phyloP scores from a whole-genome alignment of 345 rosid species.

The Hypericum perforatum region DNA sequence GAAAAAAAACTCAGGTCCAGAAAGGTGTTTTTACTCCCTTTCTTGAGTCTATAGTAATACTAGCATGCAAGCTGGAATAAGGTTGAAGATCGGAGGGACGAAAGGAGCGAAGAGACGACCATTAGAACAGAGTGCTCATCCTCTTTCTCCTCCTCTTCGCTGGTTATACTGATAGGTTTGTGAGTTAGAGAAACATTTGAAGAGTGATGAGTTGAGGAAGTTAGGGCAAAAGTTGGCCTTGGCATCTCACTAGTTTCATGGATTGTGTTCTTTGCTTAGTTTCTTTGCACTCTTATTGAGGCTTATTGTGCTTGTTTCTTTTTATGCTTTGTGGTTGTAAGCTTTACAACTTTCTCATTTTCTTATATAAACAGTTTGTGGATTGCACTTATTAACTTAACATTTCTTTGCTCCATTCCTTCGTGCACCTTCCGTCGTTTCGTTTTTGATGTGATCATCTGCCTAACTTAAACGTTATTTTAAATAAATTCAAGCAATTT shows the following conservation, averaged over 20 bases:
- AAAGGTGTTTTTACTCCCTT: conserved; percentile 24
- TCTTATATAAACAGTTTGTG: conserved; percentile 24
- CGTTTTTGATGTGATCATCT: too few relatives aligned
- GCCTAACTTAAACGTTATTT: too few relatives aligned
- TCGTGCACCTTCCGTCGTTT: too few relatives aligned
- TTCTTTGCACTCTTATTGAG: conserved; percentile 9
- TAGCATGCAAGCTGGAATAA: conserved; percentile 22
- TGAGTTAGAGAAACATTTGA: conserved; percentile 10
- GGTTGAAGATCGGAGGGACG: conserved; percentile 32
- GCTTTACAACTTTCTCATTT: conserved; percentile 28
- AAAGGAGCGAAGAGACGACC: conserved; percentile 85
- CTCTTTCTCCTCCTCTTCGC: conserved; percentile 69
- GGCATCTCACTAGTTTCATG: conserved; percentile 29
- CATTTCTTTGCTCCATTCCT: not conserved
- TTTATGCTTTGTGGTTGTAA: conserved; percentile 27
- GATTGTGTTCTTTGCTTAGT: conserved; percentile 28
- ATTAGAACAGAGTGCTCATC: conserved; percentile 68
- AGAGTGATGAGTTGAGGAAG: conserved; percentile 25
- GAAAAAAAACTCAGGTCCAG: conserved; percentile 22
- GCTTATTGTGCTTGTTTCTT: conserved; percentile 8
- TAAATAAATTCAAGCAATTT: too few relatives aligned
- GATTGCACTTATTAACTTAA: not conserved
- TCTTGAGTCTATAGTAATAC: conserved; percentile 26
- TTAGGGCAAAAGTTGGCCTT: conserved; percentile 9
- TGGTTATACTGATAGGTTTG: conserved; percentile 26